Evolutionary conservation across 2,329 filamentous ascomycete species (phyloP).

Genomic region (Tricladium varicosporioides): DNA sequence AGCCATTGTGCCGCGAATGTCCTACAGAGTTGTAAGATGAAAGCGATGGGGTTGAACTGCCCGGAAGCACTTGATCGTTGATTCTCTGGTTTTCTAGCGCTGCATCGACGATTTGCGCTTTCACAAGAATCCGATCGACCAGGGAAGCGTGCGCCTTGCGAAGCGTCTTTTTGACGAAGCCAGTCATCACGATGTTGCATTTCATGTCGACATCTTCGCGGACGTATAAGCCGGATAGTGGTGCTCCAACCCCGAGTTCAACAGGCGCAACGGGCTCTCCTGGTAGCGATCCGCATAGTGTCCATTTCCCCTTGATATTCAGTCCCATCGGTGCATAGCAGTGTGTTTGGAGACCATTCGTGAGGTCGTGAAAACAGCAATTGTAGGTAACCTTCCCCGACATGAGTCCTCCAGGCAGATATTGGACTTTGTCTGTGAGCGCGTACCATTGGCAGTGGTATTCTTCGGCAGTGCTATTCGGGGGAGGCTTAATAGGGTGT

Average conservation of each 20-base stretch:
- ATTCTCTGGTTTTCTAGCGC: constrained; percentile 18
- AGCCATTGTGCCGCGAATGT: not conserved
- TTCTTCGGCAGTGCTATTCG: constrained; percentile 68
- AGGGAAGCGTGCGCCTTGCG: constrained; percentile 72
- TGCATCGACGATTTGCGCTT: constrained; percentile 39
- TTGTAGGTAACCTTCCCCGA: constrained; percentile 73
- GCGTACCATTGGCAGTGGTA: constrained; percentile 73
- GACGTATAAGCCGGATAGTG: constrained; percentile 70
- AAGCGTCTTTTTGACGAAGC: constrained; percentile 79
- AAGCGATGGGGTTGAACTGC: not conserved
- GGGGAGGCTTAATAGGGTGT: constrained; percentile 64
- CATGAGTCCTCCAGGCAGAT: constrained; percentile 63
- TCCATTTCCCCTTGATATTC: constrained; percentile 77
- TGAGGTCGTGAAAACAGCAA: constrained; percentile 74
- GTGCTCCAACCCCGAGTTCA: constrained; percentile 66
- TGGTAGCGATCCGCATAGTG: constrained; percentile 66
- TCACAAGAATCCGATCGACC: constrained; percentile 60
- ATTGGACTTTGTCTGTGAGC: constrained; percentile 73
- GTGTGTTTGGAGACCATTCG: constrained; percentile 75
- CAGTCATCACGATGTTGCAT: constrained; percentile 73
- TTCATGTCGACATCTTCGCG: constrained; percentile 83
- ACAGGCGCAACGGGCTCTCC: constrained; percentile 65
- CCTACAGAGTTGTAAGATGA: not conserved
- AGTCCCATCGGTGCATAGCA: constrained; percentile 80
- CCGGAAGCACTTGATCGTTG: constrained; percentile 1